Percentiles rank a stretch among this genome's conserved stretches.
Conservation (phyloP, 1,284 basidiomycete species). For the Xerocomus amazonicus region DNA sequence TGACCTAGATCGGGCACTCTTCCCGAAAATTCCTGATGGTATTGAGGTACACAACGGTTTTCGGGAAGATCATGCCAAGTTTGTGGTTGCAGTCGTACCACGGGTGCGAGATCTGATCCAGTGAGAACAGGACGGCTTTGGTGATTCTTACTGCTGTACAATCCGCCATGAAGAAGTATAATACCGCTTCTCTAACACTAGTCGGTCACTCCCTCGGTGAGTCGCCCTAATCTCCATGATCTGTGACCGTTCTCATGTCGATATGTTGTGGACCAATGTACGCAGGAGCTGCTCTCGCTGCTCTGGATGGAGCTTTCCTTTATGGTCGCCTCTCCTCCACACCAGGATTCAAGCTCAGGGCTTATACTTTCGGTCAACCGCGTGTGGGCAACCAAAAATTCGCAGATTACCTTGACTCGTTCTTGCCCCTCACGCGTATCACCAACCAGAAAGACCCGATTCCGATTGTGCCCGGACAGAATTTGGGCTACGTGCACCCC, state of each 20-base stretch:
- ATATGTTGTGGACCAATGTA: background rate
- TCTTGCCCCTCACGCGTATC: constrained; percentile 43
- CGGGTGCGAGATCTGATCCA: background rate
- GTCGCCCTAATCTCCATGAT: constrained; percentile 2
- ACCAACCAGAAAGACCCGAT: constrained; percentile 50
- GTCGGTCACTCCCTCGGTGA: constrained; percentile 56
- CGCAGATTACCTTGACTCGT: constrained; percentile 53
- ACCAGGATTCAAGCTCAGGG: constrained; percentile 32
- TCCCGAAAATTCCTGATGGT: constrained; percentile 50
- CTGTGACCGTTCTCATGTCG: background rate
- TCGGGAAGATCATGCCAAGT: constrained; percentile 50
- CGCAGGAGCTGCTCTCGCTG: constrained; percentile 46
- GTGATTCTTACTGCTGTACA: constrained; percentile 48
- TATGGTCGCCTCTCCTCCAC: constrained; percentile 35
- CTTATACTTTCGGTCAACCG: constrained; percentile 48
- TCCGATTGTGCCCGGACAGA: constrained; percentile 46
- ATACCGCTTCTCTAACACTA: constrained; percentile 42
- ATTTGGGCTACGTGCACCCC: constrained; percentile 52
- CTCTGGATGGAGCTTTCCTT: constrained; percentile 44
- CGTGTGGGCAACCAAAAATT: constrained; percentile 63
- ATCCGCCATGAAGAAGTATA: constrained; percentile 38
- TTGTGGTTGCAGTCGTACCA: constrained; percentile 8
- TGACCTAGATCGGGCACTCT: constrained; percentile 43
- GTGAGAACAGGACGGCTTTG: constrained; percentile 41
- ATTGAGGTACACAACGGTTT: constrained; percentile 61